phyloP scores from a whole-genome alignment of 2,329 filamentous ascomycete genomes.

The Thyridium curvatum region DNA sequence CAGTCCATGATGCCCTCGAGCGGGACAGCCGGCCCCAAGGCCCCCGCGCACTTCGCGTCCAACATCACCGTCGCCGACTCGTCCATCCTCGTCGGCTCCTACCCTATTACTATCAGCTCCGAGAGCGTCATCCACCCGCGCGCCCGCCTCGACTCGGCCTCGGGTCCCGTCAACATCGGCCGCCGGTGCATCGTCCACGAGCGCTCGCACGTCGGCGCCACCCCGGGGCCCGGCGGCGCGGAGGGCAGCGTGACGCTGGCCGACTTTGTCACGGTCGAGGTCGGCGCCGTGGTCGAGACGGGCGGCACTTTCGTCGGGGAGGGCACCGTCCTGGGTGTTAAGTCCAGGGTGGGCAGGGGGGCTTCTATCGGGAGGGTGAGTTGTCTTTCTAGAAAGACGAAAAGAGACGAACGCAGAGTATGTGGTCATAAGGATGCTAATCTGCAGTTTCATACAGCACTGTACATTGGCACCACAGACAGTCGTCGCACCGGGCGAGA shows the following conservation, averaged over 20 bases:
- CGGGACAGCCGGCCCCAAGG: conserved; percentile 49
- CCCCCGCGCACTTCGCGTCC: conserved; percentile 52
- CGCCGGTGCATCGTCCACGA: conserved; percentile 80
- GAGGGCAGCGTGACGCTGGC: conserved; percentile 48
- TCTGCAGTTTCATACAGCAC: no score
- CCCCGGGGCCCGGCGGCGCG: conserved; percentile 17
- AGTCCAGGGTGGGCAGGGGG: conserved; percentile 52
- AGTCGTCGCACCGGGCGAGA: conserved; percentile 48
- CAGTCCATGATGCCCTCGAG: conserved; percentile 48
- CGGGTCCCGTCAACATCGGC: conserved; percentile 74
- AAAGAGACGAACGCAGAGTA: no score
- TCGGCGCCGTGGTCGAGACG: conserved; percentile 52
- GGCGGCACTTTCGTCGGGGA: conserved; percentile 57
- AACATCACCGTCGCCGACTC: conserved; percentile 54
- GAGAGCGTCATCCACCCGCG: conserved; percentile 84
- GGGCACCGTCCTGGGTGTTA: conserved; percentile 53
- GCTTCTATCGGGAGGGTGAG: conserved; percentile 57
- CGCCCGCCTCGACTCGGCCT: conserved; percentile 68
- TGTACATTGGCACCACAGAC: conserved; percentile 65
- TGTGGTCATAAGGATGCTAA: no score
- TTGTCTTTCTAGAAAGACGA: no score
- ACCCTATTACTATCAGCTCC: conserved; percentile 72
- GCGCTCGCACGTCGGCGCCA: conserved; percentile 47
- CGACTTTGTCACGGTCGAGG: conserved; percentile 58
- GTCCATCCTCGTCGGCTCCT: conserved; percentile 59